Base-by-base conservation (phyloP, 2,329 filamentous ascomycete species). In the Fusarium mexicanum region DNA sequence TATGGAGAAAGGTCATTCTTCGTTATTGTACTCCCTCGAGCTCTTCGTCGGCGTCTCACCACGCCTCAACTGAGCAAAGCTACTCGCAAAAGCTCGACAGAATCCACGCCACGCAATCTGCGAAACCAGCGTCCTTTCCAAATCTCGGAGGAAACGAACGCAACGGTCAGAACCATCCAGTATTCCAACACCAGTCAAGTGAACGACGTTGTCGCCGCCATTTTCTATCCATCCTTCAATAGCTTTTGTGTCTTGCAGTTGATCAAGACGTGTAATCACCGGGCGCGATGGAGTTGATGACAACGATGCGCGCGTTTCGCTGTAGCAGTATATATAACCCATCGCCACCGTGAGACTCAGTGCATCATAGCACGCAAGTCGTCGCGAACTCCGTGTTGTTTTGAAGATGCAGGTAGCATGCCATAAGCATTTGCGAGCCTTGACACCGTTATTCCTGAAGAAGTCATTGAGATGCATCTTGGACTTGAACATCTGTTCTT, bases 251-350 rank as follows among this genome's bases (percentile, higher is more conserved):
- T 50, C 43, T 8, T 33, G 8, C 6, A 64, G 7, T 10, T 51
- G 62, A 5, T 64, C 57, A 1, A 64, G 20, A 0, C 62, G 62
- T 2, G 41, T 26, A 1, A 64, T 44, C 2, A 18, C 1, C 2
- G n/a, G 29, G 2, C 43, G 61, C 0, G 14, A 2, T 5, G n/a
- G 0, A 22, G 6, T 2, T 3, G 2, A 0, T 0, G 9, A 3
- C 1, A 24, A 1, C 0, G n/a, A n/a, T 16, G 40, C 4, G 1
- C 33, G 40, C 3, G 40, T n/a, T 3, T 63, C 62, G 1, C 38
- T 26, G 10, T 63, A 64, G 24, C 37, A 64, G 10, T 64, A 64
- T 26, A 44, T 50, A 8, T 38, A 64, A 0, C 38, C 44, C 37
- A 64, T 64, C 2, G 62, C 22, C 1, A 48, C 44, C 1, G 31